Base-by-base conservation (phyloP, 2,329 filamentous ascomycete genomes). In the Sarocladiaceae sp. region DNA sequence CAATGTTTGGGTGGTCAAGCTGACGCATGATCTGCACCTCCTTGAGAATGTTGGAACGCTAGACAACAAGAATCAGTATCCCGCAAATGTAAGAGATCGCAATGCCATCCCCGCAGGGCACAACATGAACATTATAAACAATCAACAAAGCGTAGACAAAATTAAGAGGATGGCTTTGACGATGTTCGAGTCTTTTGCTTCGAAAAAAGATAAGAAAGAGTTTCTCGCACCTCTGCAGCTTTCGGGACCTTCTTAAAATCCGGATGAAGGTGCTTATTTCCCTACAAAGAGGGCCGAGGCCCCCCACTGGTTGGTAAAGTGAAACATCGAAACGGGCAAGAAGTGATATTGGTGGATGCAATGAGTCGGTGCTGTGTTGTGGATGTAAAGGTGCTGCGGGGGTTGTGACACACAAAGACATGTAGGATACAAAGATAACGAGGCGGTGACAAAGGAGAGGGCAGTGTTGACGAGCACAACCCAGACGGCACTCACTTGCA, bases 21-120 rank as follows among this genome's bases (percentile, higher is more conserved):
- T 94, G 86, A 51, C 90, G 88, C 91, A 98, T 98, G 55, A 98
- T 98, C 58, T 95, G 88, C 12, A 98, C 93, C 66, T 98, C 93
- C 68, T 98, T 98, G 49, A 98, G 71, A 53, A 98, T 97, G 59
- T 97, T 98, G 51, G 91, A 88, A 68, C 93, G 80, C 93, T 98
- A 64, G n/a, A 27, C 16, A 34, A 16, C 11, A 15, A 26, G 23
- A 31, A 56, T 65, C 49, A 64, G 62, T 50, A 56, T 48, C 6
- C 19, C 45, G 46, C 48, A 16, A 3, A 41, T 24, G 20, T 18
- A 18, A 50, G 47, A 33, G 13, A 9, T 45, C 29, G 27, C 34
- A 46, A 48, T 16, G 47, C 47, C 47, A 49, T 51, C 51, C 46
- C 53, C 43, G 45, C 29, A 45, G 35, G 45, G 31, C 39, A 53